Evolutionary conservation across 768 basidiomycete genomes (phyloP), one percentile per base, ranked within the genome.

Genomic region (Termitomyces sp.): DNA sequence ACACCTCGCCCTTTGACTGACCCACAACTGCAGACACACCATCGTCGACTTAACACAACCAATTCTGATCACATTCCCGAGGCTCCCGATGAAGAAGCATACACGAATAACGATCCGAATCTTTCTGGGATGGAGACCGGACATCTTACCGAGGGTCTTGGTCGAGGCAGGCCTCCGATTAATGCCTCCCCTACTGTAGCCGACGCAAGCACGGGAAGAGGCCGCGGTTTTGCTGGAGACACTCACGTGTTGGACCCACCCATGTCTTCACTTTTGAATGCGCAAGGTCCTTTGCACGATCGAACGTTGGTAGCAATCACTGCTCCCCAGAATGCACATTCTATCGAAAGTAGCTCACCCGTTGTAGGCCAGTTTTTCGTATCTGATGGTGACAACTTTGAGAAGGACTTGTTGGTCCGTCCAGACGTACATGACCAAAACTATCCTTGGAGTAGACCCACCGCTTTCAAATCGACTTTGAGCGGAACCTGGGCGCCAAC

Each of bases 1-100:
- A 66, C 64, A 4, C 56, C 68, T 30, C 71, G 71, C n/a, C 71
- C 73, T 38, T 67, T 74, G 33, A 72, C 74, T 23, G 67, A 73
- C 20, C 72, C 72, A 14, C 65, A 66, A 48, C 58, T 62, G 9
- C 64, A 58, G 43, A 56, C 59, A 5, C 63, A 51, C 33, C 64
- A 55, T 35, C 61, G 50, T 23, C 50, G 53, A 50, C 59, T 60
- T n/a, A 62, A 58, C 46, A 44, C 62, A 28, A 60, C 61, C 30
- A 69, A 70, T 61, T 55, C 63, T n/a, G 61, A 61, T 8, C 60
- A 57, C 8, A 30, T 41, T 32, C 28, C 40, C 0, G 36, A 4
- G 28, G 41, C 52, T 55, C 50, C 53, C 4, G 71, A 72, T 30
- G 71, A 72, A 9, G 71, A 71, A n/a, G 73, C 71, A 40, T 69